Evolutionary conservation across 1,139 yeast genomes (phyloP).

Genomic region (Taphrina flavorubra): DNA sequence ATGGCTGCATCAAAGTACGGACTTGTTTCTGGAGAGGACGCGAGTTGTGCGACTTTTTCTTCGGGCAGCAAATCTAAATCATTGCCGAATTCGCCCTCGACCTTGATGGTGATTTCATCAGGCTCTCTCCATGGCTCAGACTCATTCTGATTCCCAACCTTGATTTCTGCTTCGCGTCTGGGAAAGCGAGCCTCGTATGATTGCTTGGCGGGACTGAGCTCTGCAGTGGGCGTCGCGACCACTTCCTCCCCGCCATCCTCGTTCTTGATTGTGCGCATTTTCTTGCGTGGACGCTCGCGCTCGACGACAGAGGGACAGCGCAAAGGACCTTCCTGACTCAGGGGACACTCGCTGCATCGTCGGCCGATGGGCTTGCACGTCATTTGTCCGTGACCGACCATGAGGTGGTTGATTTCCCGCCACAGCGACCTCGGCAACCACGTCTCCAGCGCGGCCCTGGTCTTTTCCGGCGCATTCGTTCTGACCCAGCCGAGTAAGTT

Average conservation of each 20-base stretch:
- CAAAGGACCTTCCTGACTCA: constrained; percentile 48
- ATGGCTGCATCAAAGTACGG: constrained; percentile 6
- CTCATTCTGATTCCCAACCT: constrained; percentile 4
- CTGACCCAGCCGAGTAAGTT: constrained; percentile 62
- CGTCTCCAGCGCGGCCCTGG: constrained; percentile 68
- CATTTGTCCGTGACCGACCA: constrained; percentile 57
- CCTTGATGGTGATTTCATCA: background rate
- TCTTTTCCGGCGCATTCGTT: constrained; percentile 69
- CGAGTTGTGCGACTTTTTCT: constrained; percentile 3
- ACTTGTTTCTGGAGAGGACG: constrained; percentile 8
- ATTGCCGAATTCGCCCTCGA: constrained; percentile 22
- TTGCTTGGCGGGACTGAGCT: constrained; percentile 11
- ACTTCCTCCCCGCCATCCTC: background rate
- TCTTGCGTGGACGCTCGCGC: constrained; percentile 24
- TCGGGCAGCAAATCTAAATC: constrained; percentile 42
- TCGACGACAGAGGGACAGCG: constrained; percentile 30
- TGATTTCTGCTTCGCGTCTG: constrained; percentile 8
- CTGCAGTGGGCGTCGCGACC: background rate
- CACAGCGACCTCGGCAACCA: constrained; percentile 79
- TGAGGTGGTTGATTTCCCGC: constrained; percentile 72
- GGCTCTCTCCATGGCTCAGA: no score
- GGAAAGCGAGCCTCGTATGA: constrained; percentile 15
- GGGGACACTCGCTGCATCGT: constrained; percentile 75
- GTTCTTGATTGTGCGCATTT: background rate
- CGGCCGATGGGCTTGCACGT: constrained; percentile 76